Percentiles rank a stretch among this genome's conserved stretches.
phyloP scores from a whole-genome alignment of 1,284 basidiomycete species.

The Irpex sp. region DNA sequence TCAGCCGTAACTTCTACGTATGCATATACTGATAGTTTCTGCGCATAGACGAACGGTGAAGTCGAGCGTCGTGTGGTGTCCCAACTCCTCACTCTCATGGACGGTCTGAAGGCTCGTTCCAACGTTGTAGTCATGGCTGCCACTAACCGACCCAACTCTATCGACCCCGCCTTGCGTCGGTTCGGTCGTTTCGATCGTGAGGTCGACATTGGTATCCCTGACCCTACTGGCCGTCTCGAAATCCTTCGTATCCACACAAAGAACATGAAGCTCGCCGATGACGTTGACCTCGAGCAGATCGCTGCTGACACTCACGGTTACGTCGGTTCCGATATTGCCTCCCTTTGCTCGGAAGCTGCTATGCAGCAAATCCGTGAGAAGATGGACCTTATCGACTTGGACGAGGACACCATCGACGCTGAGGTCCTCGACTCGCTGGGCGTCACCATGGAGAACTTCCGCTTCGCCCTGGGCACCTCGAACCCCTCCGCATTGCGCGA shows the following conservation, averaged over 20 bases:
- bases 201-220: slow-evolving; percentile 98
- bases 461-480: slow-evolving; percentile 89
- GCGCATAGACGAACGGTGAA: slow-evolving; percentile 87
- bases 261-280: slow-evolving; percentile 99
- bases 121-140: slow-evolving; percentile 99
- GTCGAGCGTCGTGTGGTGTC: slow-evolving; percentile 99
- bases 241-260: slow-evolving; percentile 99
- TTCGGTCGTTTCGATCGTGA: slow-evolving; percentile 99
- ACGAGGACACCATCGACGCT: slow-evolving; percentile 94
- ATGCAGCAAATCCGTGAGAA: slow-evolving; percentile 99
- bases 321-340: slow-evolving; percentile 96
- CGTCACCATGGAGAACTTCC: slow-evolving; percentile 98
- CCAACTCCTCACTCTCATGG: slow-evolving; percentile 97
- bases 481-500: slow-evolving; percentile 97
- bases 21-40: slow-evolving; percentile 14
- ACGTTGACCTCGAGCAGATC: slow-evolving; percentile 98
- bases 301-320: slow-evolving; percentile 99
- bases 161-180: slow-evolving; percentile 95
- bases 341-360: slow-evolving; percentile 93
- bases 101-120: slow-evolving; percentile 96
- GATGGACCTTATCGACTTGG: slow-evolving; percentile 93
- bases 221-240: slow-evolving; percentile 96
- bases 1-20: not conserved
- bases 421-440: slow-evolving; percentile 95
- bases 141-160: slow-evolving; percentile 98